A percentile compares a stretch with the other conserved stretches of the same genome.
Conservation (phyloP, 805 yeast genomes). For the Priceomyces fermenticarens region DNA sequence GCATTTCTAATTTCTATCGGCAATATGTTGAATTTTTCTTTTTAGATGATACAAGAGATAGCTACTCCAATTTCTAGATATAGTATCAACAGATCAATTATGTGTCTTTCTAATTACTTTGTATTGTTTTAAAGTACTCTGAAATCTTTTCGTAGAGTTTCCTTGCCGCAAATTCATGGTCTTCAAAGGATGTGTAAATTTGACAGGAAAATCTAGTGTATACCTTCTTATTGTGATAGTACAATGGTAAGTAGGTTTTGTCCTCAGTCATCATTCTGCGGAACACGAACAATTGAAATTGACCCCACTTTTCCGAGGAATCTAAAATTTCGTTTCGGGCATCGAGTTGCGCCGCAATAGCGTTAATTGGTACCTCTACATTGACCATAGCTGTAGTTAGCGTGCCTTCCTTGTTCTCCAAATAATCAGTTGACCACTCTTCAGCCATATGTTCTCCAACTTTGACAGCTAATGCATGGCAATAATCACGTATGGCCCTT, state of each 20-base stretch:
- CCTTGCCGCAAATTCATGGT: constrained; percentile 47
- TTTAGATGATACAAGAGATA: background rate
- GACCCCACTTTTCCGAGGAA: background rate
- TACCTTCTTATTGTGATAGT: constrained; percentile 31
- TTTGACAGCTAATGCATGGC: constrained; percentile 39
- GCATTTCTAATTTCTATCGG: background rate
- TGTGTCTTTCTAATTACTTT: no score
- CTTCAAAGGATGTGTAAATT: constrained; percentile 54
- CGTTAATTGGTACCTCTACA: constrained; percentile 3
- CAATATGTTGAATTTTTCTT: background rate
- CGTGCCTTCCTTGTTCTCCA: constrained; percentile 3
- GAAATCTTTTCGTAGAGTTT: constrained; percentile 25
- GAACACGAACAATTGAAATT: constrained; percentile 1
- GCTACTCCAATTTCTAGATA: background rate
- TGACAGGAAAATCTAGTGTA: constrained; percentile 55
- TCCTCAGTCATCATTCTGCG: constrained; percentile 15
- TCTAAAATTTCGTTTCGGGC: constrained; percentile 23
- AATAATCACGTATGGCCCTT: constrained; percentile 46
- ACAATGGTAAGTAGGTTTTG: constrained; percentile 49
- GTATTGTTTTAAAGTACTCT: background rate
- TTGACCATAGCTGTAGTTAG: constrained; percentile 7
- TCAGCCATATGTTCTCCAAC: constrained; percentile 28
- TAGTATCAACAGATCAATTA: no score
- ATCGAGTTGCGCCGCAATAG: background rate
- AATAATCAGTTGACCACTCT: constrained; percentile 2